Conservation (phyloP, 305 asterid genomes). For the Caryopteris hybrid region DNA sequence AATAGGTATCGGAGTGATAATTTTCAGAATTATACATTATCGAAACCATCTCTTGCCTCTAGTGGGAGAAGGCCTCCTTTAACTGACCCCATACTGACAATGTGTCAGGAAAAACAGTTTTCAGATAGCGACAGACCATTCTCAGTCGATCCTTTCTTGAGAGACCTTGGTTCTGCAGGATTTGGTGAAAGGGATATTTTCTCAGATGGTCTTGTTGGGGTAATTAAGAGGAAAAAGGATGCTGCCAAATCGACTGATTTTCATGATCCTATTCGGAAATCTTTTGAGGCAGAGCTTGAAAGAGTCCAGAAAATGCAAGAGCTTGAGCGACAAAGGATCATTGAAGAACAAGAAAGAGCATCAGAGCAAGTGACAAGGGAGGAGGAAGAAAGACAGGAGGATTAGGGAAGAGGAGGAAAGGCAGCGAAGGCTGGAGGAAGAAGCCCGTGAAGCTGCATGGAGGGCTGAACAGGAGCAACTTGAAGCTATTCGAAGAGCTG, state of each 20-base stretch:
- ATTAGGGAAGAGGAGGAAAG: conserved; percentile 86
- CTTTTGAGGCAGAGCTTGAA: conserved; percentile 98
- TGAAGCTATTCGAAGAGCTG: conserved; percentile 74
- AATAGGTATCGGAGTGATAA: conserved; percentile 48
- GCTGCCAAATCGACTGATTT: conserved; percentile 61
- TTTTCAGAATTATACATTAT: conserved; percentile 34
- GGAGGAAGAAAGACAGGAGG: conserved; percentile 75
- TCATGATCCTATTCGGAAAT: conserved; percentile 92
- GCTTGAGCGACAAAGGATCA: conserved; percentile 74
- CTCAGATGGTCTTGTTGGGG: conserved; percentile 72
- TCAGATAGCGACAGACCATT: conserved; percentile 49
- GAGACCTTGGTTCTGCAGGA: conserved; percentile 43
- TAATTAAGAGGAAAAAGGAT: conserved; percentile 86
- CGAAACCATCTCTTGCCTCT: conserved; percentile 44
- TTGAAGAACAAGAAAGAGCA: conserved; percentile 93
- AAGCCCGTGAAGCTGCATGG: conserved; percentile 93
- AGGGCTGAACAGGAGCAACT: conserved; percentile 84
- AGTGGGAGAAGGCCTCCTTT: conserved; percentile 44
- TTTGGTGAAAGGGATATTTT: conserved; percentile 82
- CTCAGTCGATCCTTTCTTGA: conserved; percentile 53
- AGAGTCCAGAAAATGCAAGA: conserved; percentile 98
- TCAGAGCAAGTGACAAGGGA: conserved; percentile 78
- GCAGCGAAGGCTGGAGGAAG: conserved; percentile 64
- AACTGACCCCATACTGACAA: conserved; percentile 39
- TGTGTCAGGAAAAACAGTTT: conserved; percentile 49